Conservation (phyloP, 2,329 filamentous ascomycete species). For the Davidsoniella australis region DNA sequence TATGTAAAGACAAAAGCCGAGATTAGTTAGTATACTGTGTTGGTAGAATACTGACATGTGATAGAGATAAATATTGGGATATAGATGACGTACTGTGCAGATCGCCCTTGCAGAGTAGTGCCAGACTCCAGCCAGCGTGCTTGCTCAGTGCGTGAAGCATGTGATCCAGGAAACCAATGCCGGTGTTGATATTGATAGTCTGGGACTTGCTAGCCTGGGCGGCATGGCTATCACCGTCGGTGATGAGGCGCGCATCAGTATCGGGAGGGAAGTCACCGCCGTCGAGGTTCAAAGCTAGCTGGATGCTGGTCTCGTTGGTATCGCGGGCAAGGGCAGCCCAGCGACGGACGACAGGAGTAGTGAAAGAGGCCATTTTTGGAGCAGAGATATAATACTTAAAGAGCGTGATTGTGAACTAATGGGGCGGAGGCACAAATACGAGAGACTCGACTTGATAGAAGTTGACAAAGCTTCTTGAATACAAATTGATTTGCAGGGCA, state of each 20-base stretch:
- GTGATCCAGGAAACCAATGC: conserved; percentile 95
- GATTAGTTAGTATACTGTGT: background rate
- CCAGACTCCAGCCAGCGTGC: conserved; percentile 85
- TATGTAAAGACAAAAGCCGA: conserved; percentile 20
- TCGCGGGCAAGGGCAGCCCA: conserved; percentile 68
- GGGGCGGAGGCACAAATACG: no score
- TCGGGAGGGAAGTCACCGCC: conserved; percentile 61
- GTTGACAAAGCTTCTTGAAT: no score
- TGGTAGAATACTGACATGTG: background rate
- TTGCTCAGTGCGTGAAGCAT: conserved; percentile 96
- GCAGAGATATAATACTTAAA: background rate
- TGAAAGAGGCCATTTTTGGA: background rate
- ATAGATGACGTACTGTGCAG: conserved; percentile 55
- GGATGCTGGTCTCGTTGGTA: conserved; percentile 97
- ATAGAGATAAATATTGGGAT: background rate
- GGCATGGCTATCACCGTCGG: conserved; percentile 49
- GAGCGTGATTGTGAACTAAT: background rate
- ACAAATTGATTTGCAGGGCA: no score
- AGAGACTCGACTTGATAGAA: no score
- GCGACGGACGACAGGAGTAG: conserved; percentile 26
- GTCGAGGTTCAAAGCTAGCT: conserved; percentile 82
- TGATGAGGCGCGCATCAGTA: conserved; percentile 36
- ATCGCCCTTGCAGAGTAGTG: conserved; percentile 70
- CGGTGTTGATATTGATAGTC: conserved; percentile 73
- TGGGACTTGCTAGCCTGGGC: conserved; percentile 72